Conservation (phyloP, 108 stramenopile genomes). For the Mayamaea pseudoterrestris region DNA sequence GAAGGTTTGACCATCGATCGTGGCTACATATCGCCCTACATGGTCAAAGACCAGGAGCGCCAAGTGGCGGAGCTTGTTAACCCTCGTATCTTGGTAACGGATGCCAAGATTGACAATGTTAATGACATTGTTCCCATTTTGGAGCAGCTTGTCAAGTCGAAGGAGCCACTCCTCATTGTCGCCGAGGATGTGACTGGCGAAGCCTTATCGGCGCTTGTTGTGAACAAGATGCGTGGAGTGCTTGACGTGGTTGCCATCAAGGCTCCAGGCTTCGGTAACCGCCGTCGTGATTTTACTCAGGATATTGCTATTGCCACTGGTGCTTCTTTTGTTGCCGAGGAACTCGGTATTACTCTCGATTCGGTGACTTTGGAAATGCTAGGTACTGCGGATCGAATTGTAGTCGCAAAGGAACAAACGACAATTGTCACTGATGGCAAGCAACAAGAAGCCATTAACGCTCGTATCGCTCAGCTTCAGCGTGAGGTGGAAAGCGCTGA, state of each 20-base stretch:
- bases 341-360: conserved; percentile 93
- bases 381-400: conserved; percentile 86
- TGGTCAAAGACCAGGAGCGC: conserved; percentile 95
- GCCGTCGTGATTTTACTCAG: conserved; percentile 89
- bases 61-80: conserved; percentile 81
- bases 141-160: conserved; percentile 91
- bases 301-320: conserved; percentile 98
- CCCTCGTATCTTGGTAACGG: conserved; percentile 86
- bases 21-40: conserved; percentile 94
- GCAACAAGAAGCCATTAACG: conserved; percentile 75
- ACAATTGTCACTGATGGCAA: conserved; percentile 94
- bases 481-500: conserved; percentile 78
- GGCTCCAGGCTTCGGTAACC: conserved; percentile 92
- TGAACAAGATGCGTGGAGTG: conserved; percentile 98
- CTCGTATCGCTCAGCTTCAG: conserved; percentile 84
- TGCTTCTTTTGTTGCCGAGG: conserved; percentile 91
- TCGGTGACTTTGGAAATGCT: conserved; percentile 90
- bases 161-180: conserved; percentile 90
- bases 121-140: conserved; percentile 91
- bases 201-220: conserved; percentile 91
- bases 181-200: conserved; percentile 97
- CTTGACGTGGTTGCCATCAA: conserved; percentile 94
- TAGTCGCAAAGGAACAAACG: conserved; percentile 84
- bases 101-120: conserved; percentile 90
- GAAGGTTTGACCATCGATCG: conserved; percentile 96